These are phyloP conservation scores for Tolypocladium ophioglossoides DNA, from an alignment of 2,329 filamentous ascomycete genomes.

Conservation along the genomic window DNA sequence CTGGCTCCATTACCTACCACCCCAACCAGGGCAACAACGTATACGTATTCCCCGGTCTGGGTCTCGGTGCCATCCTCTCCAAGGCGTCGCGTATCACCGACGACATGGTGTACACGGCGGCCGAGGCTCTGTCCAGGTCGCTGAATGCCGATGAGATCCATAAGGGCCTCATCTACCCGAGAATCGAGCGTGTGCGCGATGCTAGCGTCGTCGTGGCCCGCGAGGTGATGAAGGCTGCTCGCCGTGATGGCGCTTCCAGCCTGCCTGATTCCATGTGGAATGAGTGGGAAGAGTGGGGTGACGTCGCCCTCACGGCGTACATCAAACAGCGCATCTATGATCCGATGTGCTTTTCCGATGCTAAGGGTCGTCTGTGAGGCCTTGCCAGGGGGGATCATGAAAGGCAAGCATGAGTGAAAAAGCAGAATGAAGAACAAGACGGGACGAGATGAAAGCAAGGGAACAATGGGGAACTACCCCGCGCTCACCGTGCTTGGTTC, in stretches of 20 bases:
- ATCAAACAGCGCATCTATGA: constrained; percentile 53
- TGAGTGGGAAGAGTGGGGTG: constrained; percentile 63
- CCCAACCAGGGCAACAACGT: constrained; percentile 78
- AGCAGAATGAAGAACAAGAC: background rate
- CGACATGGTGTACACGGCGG: constrained; percentile 94
- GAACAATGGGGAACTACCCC: background rate
- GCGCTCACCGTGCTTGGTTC: background rate
- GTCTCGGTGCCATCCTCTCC: constrained; percentile 82
- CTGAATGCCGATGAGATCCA: constrained; percentile 74
- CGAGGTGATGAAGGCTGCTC: constrained; percentile 87
- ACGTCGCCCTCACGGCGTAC: constrained; percentile 48
- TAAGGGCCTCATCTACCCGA: constrained; percentile 80
- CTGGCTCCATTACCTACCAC: constrained; percentile 54
- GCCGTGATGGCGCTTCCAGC: constrained; percentile 65
- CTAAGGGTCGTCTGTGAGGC: constrained; percentile 20
- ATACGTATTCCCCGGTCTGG: constrained; percentile 95
- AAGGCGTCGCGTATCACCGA: constrained; percentile 83
- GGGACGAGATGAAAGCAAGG: background rate
- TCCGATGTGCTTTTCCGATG: constrained; percentile 34
- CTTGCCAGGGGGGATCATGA: background rate
- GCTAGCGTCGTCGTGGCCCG: constrained; percentile 78
- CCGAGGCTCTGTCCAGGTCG: constrained; percentile 65
- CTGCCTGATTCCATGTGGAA: constrained; percentile 59
- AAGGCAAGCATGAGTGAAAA: background rate
- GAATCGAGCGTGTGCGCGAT: constrained; percentile 83